Conservation (phyloP, 106 monocot species). For the Dactylorhiza incarnata region DNA sequence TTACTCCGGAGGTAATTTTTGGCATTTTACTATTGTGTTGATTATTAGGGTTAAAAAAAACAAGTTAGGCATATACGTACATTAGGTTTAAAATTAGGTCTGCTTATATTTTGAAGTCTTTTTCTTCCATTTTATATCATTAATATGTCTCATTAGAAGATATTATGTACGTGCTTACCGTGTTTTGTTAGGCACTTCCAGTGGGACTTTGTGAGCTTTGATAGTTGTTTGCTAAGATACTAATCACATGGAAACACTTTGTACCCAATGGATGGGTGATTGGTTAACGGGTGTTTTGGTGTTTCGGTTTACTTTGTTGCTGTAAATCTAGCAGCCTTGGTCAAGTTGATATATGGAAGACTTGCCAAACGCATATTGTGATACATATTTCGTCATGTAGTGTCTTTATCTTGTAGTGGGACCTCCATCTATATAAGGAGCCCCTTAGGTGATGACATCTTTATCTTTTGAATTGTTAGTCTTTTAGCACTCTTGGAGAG, state of each 20-base stretch:
- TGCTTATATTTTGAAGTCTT: not conserved
- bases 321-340: not conserved
- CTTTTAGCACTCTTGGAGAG: too few relatives aligned
- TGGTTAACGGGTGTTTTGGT: not conserved
- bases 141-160: not conserved
- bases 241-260: not conserved
- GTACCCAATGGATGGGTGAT: not conserved
- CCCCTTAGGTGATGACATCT: too few relatives aligned
- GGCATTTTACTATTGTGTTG: not conserved
- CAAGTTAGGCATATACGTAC: not conserved
- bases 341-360: not conserved
- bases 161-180: not conserved
- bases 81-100: not conserved
- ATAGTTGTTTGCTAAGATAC: not conserved
- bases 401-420: too few relatives aligned
- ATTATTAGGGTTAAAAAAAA: not conserved
- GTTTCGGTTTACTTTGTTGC: not conserved
- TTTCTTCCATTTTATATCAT: not conserved
- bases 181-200: not conserved
- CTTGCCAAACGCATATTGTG: not conserved
- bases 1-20: constrained; percentile 89
- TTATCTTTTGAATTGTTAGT: too few relatives aligned
- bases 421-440: too few relatives aligned
- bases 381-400: too few relatives aligned
- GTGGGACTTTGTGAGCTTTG: not conserved